Evolutionary conservation across 257 asterid genomes (phyloP), one percentile per base, ranked within the genome.

Genomic region (Pogostemon cablin): DNA sequence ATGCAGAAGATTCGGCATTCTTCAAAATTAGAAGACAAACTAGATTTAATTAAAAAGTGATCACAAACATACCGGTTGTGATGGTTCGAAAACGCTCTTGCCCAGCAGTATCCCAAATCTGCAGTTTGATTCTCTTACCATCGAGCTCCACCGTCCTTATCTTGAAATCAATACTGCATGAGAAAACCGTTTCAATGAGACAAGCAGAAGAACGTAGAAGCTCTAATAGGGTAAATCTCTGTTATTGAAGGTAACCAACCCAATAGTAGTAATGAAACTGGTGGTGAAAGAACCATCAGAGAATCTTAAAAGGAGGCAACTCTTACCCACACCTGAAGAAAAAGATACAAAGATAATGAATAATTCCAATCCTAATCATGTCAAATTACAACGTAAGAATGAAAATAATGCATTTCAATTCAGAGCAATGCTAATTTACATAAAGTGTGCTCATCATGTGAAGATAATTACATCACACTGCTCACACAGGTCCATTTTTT

Each of bases 261-360:
- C 93, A 55, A 87, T 87, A 72, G 93, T 87, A 67, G 98, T 89
- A 78, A 92, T 92, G 87, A 92, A 92, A 86, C 98, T 92, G 83
- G 98, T 92, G 35, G 98, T 92, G 90, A 92, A 92, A 82, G 98
- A 92, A 73, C 98, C 98, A 86, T 92, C 98, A 6, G 98, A 92
- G 86, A 92, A 92, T 81, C 98, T 92, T 79, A 92, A 82, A 78
- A 92, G 98, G 68, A 92, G 96, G 90, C 98, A 92, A 89, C 98
- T 92, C 90, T 92, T 92, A 82, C 97, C 97, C 85, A 86, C 92
- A 79, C 92, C 92, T 86, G 84, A 60, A 67, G 41, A 69, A 15
- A 54, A 59, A 75, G 66, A 15, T 48, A 39, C 5, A 60, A 54
- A 63, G 35, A 47, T 34, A 34, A 41, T 52, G 5, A 25, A 68